Percentiles rank a stretch among this genome's conserved stretches.
These are phyloP conservation scores for Straminergon stramineum DNA, from an alignment of 225 moss, liverwort and hornwort species.

Conservation along the genomic window DNA sequence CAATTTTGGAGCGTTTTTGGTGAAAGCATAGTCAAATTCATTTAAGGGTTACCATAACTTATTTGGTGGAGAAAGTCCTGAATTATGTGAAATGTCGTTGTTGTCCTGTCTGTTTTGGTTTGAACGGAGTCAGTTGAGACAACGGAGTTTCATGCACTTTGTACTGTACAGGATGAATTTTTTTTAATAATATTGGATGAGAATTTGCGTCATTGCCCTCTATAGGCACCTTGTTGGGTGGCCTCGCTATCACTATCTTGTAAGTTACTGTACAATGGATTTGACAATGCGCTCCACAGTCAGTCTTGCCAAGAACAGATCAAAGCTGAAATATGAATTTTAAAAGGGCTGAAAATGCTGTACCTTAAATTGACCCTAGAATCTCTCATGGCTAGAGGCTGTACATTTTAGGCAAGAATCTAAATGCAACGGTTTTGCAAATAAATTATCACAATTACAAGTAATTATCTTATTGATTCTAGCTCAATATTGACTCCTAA, in stretches of 20 bases:
- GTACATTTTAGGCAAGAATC: background rate
- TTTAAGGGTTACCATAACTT: background rate
- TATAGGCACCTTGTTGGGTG: background rate
- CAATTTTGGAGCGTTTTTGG: too few species aligned
- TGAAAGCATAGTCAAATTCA: too few species aligned
- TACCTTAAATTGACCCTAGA: background rate
- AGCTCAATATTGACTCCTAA: accelerated
- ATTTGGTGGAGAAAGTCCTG: background rate
- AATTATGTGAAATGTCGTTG: background rate
- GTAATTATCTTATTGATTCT: background rate
- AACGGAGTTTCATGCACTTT: background rate
- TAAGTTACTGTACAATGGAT: background rate
- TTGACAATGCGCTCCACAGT: background rate
- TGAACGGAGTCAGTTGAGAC: background rate
- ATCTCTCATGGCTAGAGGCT: background rate
- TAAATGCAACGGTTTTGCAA: background rate
- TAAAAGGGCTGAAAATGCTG: background rate
- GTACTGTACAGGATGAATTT: background rate
- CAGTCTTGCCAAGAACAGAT: background rate
- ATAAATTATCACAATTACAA: background rate
- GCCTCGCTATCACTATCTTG: background rate
- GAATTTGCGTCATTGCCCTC: background rate
- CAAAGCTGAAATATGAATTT: background rate
- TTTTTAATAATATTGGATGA: background rate
- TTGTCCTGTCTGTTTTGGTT: background rate